Conservation (phyloP, 176 grass and related monocot genomes). For the Carex pumila region DNA sequence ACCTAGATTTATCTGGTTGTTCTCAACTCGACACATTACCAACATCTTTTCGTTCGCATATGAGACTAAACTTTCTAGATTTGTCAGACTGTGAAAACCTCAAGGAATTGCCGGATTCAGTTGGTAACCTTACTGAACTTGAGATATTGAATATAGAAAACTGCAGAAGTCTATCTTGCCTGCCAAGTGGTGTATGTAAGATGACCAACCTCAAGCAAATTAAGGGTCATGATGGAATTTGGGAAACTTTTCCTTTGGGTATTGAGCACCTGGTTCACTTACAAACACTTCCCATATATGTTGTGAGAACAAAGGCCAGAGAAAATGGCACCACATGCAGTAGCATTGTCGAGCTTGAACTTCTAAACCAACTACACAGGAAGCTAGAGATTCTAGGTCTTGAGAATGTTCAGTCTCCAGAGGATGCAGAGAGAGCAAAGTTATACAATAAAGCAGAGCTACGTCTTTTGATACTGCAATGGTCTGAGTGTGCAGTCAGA, state of each 20-base stretch:
- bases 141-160: constrained; percentile 21
- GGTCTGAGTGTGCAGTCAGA: not conserved
- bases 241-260: not conserved
- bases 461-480: not conserved
- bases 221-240: not conserved
- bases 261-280: not conserved
- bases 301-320: not conserved
- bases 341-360: not conserved
- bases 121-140: constrained; percentile 17
- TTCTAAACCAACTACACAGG: not conserved
- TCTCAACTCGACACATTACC: constrained; percentile 37
- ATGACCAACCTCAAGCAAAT: constrained; percentile 2
- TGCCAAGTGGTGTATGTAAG: not conserved
- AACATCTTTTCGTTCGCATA: constrained; percentile 29
- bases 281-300: constrained; percentile 6
- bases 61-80: not conserved
- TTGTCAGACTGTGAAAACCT: constrained; percentile 10
- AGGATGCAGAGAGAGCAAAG: not conserved
- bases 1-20: constrained; percentile 40
- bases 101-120: constrained; percentile 1
- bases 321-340: not conserved
- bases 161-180: not conserved
- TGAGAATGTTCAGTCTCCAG: not conserved
- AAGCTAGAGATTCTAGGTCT: not conserved
- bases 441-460: constrained; percentile 8